A percentile compares a stretch with the other conserved stretches of the same genome.
Conservation (phyloP, 1,284 basidiomycete genomes). For the Cryptococcus sp. region DNA sequence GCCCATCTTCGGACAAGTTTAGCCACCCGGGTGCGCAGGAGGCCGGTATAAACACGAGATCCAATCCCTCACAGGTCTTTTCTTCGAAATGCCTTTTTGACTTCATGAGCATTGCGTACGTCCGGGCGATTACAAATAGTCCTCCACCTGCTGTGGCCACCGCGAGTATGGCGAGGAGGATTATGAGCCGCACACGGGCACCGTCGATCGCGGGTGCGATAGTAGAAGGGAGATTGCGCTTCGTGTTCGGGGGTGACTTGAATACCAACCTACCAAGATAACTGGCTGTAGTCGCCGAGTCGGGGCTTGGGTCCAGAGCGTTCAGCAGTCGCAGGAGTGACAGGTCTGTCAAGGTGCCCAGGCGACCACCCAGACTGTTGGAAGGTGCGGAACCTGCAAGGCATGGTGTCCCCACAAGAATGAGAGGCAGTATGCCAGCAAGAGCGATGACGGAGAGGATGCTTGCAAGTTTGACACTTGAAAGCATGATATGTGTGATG, state of each 20-base stretch:
- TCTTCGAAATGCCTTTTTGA: constrained; percentile 62
- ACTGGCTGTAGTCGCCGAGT: constrained; percentile 43
- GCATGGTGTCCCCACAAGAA: constrained; percentile 66
- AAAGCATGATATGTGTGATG: constrained; percentile 63
- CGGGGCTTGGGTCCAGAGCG: constrained; percentile 57
- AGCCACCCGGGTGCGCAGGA: constrained; percentile 64
- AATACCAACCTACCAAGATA: constrained; percentile 6
- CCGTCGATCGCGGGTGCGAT: constrained; percentile 51
- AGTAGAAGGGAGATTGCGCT: constrained; percentile 28
- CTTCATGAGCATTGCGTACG: constrained; percentile 59
- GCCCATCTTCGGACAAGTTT: constrained; percentile 57
- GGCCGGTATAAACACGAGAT: constrained; percentile 62
- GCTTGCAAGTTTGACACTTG: constrained; percentile 60
- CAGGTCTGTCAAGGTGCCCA: constrained; percentile 68
- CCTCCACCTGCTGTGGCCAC: constrained; percentile 63
- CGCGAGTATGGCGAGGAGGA: constrained; percentile 61
- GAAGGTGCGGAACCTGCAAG: constrained; percentile 56
- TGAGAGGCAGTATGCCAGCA: constrained; percentile 64
- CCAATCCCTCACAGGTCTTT: constrained; percentile 62
- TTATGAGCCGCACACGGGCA: constrained; percentile 59
- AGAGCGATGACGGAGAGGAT: constrained; percentile 66
- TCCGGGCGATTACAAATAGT: constrained; percentile 61
- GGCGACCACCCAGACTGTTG: constrained; percentile 58
- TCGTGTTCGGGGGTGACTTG: background rate
- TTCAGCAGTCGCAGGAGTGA: constrained; percentile 67